A percentile compares a stretch with the other conserved stretches of the same genome.
Evolutionary conservation across 805 yeast species (phyloP).

Genomic region (Spathaspora passalidarum): DNA sequence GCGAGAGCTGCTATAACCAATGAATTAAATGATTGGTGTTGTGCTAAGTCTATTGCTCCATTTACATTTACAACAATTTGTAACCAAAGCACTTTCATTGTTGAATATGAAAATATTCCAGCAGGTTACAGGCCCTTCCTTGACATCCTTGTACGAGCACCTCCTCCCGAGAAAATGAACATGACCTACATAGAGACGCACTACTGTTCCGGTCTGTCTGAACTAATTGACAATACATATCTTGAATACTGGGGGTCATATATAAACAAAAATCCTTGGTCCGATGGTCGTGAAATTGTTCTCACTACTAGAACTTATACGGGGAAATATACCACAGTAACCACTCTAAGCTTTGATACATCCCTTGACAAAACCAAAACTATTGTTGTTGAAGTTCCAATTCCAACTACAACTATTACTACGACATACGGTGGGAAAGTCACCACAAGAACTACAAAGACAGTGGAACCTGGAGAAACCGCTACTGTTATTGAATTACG

Average conservation of each 20-base stretch:
- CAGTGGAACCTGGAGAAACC: constrained; percentile 16
- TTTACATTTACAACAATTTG: constrained; percentile 14
- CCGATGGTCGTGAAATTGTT: constrained; percentile 12
- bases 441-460: constrained; percentile 10
- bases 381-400: constrained; percentile 20
- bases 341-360: constrained; percentile 17
- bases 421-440: constrained; percentile 11
- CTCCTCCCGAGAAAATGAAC: constrained; percentile 8
- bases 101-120: constrained; percentile 19
- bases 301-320: constrained; percentile 19
- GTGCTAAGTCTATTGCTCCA: constrained; percentile 11
- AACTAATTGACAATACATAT: constrained; percentile 9
- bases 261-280: constrained; percentile 7
- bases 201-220: constrained; percentile 6
- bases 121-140: constrained; percentile 26
- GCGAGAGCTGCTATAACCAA: constrained; percentile 16
- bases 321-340: constrained; percentile 15
- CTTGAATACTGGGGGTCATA: constrained; percentile 10
- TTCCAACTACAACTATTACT: constrained; percentile 15
- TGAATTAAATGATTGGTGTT: constrained; percentile 19
- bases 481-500: constrained; percentile 12
- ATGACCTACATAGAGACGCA: not conserved
- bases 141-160: constrained; percentile 8
- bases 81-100: constrained; percentile 5
- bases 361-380: constrained; percentile 18